Conservation (phyloP, 257 asterid genomes). For the Prunella vulgaris region DNA sequence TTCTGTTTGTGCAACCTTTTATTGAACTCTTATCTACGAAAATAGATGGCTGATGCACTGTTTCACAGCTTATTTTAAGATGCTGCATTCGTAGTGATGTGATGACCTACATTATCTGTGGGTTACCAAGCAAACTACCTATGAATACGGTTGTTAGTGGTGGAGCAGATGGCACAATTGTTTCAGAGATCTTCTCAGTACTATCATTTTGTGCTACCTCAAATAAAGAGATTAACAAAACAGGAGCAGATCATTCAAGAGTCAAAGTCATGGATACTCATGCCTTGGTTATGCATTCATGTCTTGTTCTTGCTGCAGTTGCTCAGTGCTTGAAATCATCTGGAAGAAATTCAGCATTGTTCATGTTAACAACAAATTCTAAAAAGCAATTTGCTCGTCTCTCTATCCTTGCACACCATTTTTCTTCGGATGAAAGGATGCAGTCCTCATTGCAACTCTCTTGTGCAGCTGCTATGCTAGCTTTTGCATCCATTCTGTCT, state of each 20-base stretch:
- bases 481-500: constrained; percentile 82
- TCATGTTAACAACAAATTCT: constrained; percentile 87
- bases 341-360: constrained; percentile 83
- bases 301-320: constrained; percentile 70
- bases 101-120: constrained; percentile 68
- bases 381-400: constrained; percentile 79
- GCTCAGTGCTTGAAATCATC: constrained; percentile 71
- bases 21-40: neutral
- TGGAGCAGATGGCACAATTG: constrained; percentile 92
- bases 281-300: constrained; percentile 67
- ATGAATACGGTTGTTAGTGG: constrained; percentile 83
- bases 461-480: constrained; percentile 91
- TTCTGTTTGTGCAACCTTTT: constrained; percentile 2
- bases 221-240: constrained; percentile 51
- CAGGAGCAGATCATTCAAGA: constrained; percentile 56
- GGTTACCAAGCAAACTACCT: constrained; percentile 88
- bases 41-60: constrained; percentile 12
- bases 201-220: constrained; percentile 67
- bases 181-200: constrained; percentile 81
- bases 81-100: constrained; percentile 68
- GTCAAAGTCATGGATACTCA: constrained; percentile 48
- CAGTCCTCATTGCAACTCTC: constrained; percentile 68
- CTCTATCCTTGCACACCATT: constrained; percentile 78
- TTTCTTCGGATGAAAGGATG: constrained; percentile 71
- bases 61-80: constrained; percentile 50